Evolutionary conservation across 2,329 filamentous ascomycete genomes (phyloP), one percentile per base, ranked within the genome.

Genomic region (Cladosporium sp.): DNA sequence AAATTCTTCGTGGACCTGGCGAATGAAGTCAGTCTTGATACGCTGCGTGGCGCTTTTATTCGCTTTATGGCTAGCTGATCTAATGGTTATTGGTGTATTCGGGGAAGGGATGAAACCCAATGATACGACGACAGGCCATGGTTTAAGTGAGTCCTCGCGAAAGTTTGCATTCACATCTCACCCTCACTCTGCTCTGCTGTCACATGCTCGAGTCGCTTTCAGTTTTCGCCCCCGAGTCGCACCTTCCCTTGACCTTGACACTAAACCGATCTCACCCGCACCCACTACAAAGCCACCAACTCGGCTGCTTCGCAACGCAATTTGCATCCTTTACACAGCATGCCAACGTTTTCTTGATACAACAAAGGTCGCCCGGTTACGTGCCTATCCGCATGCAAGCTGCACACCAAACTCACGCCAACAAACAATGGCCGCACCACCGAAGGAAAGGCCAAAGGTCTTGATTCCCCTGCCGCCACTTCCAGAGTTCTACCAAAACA

Each of bases 391-490:
- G 36, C 34, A 6, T 58, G 56, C 56, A 46, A 14, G 16, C 56
- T 43, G 56, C 56, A 46, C 34, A 28, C 13, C 36, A 46, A 39
- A 8, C 1, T 23, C 34, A 7, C 49, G 7, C 28, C 25, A 25
- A 46, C 60, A 63, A 63, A 54, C 60, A 56, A 65, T 65, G 63
- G 54, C 56, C 26, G 14, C 62, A 43, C 62, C 62, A 32, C 26
- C 43, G 7, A 32, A 54, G 48, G 54, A 59, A 58, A 59, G 63
- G 54, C 43, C 57, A 43, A 51, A 65, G 34, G 48, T 43, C 21
- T 53, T 65, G 30, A 72, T 75, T 18, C 71, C 72, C 16, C 70
- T 71, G 21, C 73, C 73, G 32, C 73, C 73, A 39, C 65, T 73
- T 34, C 71, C 70, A 34, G 69, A 73, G 28, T 71, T 72, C 67